Evolutionary conservation across 169 alveolate species (phyloP).

Genomic region (Eimeria acervulina): DNA sequence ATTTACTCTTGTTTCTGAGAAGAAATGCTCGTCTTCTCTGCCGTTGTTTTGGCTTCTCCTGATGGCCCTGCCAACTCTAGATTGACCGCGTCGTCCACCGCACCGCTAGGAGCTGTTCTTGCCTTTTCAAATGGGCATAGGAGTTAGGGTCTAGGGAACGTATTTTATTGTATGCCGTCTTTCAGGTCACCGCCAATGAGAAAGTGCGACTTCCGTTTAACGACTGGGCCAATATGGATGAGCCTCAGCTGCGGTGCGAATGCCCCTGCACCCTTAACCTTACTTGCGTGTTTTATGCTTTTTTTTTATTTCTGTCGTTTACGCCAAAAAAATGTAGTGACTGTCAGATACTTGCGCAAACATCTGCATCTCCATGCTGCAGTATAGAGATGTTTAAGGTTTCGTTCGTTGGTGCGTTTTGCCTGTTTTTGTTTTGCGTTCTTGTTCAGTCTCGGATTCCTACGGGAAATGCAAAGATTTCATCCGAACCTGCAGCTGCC

Average conservation of each 20-base stretch:
- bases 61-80: neutral
- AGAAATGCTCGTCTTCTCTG: neutral
- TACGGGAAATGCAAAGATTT: slow-evolving; percentile 86
- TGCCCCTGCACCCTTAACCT: slow-evolving; percentile 86
- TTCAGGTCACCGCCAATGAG: slow-evolving; percentile 78
- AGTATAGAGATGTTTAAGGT: neutral
- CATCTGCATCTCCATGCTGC: neutral
- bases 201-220: slow-evolving; percentile 91
- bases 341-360: neutral
- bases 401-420: neutral
- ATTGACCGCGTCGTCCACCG: neutral
- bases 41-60: neutral
- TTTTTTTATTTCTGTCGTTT: neutral
- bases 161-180: neutral
- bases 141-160: too few species aligned
- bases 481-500: slow-evolving; percentile 93
- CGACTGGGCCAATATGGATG: slow-evolving; percentile 95
- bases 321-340: neutral
- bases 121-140: neutral
- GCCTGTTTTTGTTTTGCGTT: neutral
- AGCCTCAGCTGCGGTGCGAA: slow-evolving; percentile 93
- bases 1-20: too few species aligned
- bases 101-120: neutral
- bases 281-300: neutral
- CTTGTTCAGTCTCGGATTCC: slow-evolving; percentile 67